A percentile compares a stretch with the other conserved stretches of the same genome.
phyloP scores from a whole-genome alignment of 208 protist species.

The Novymonas esmeraldas region DNA sequence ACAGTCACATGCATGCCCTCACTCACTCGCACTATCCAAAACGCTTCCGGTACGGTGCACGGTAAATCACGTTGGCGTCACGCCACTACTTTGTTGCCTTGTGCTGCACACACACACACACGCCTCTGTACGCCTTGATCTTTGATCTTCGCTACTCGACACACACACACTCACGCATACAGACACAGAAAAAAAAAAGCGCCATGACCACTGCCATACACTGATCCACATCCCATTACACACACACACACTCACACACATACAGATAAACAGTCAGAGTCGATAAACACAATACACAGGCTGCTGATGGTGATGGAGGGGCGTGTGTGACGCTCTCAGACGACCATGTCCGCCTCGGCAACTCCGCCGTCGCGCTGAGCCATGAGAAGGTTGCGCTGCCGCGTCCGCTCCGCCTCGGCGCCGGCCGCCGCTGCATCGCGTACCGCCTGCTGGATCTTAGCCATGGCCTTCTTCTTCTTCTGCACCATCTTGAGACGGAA shows the following conservation, averaged over 20 bases:
- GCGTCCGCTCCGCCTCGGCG: constrained; percentile 33
- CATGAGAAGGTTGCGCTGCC: constrained; percentile 28
- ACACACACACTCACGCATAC: neutral
- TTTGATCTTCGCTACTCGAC: neutral
- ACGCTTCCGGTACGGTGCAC: too few species aligned
- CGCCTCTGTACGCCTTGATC: neutral
- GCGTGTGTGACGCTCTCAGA: constrained; percentile 28
- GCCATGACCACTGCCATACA: too few species aligned
- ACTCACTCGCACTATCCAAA: too few species aligned
- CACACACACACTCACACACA: neutral
- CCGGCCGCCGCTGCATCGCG: constrained; percentile 45
- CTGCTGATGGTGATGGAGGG: neutral
- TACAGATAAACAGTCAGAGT: neutral
- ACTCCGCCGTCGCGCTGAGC: constrained; percentile 42
- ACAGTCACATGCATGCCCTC: too few species aligned
- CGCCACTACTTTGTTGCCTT: too few species aligned
- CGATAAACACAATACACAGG: too few species aligned
- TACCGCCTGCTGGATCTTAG: constrained; percentile 37
- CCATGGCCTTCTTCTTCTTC: constrained; percentile 95
- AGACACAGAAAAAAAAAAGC: neutral
- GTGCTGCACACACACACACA: too few species aligned
- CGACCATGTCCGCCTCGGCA: constrained; percentile 75
- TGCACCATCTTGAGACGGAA: constrained; percentile 99
- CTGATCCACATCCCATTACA: neutral
- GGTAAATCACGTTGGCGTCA: too few species aligned